phyloP scores from a whole-genome alignment of 1,284 basidiomycete genomes.

The Irpex sp. region DNA sequence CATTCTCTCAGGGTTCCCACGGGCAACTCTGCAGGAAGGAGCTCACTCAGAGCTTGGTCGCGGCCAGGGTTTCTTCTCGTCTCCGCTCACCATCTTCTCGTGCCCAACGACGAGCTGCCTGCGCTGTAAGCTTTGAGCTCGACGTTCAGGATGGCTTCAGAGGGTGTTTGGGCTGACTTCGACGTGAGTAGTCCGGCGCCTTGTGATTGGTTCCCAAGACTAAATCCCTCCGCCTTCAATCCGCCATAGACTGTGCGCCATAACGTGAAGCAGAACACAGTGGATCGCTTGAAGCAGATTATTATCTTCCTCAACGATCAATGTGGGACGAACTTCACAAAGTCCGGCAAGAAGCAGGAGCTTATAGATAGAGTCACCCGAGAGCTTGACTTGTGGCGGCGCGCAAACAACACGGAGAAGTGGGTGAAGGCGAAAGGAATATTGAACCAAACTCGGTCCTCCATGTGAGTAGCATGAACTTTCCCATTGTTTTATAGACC shows the following conservation, averaged over 20 bases:
- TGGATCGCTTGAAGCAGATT: conserved; percentile 78
- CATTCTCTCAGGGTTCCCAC: conserved; percentile 9
- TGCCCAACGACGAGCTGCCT: neutral
- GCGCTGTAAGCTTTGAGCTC: neutral
- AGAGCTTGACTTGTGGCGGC: conserved; percentile 58
- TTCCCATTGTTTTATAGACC: neutral
- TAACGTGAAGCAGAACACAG: conserved; percentile 54
- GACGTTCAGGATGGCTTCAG: conserved; percentile 36
- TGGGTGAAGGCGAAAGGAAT: conserved; percentile 65
- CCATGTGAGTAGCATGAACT: conserved; percentile 43
- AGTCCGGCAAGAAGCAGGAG: conserved; percentile 82
- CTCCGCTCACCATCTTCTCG: neutral
- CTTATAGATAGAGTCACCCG: conserved; percentile 68
- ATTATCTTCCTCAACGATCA: conserved; percentile 71
- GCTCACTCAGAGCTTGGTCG: neutral
- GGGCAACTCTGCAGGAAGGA: conserved; percentile 6
- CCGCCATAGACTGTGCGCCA: conserved; percentile 40
- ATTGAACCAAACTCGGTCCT: conserved; percentile 57
- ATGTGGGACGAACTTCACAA: conserved; percentile 61
- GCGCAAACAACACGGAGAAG: conserved; percentile 48
- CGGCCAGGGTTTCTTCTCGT: neutral
- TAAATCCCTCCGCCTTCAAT: conserved; percentile 13
- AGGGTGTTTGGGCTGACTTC: conserved; percentile 57
- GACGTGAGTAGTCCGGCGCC: conserved; percentile 40
- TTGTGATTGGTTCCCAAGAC: conserved; percentile 9